A percentile compares a stretch with the other conserved stretches of the same genome.
phyloP scores from a whole-genome alignment of 371 early-diverging fungal genomes.

The Lichtheimia corymbifera region DNA sequence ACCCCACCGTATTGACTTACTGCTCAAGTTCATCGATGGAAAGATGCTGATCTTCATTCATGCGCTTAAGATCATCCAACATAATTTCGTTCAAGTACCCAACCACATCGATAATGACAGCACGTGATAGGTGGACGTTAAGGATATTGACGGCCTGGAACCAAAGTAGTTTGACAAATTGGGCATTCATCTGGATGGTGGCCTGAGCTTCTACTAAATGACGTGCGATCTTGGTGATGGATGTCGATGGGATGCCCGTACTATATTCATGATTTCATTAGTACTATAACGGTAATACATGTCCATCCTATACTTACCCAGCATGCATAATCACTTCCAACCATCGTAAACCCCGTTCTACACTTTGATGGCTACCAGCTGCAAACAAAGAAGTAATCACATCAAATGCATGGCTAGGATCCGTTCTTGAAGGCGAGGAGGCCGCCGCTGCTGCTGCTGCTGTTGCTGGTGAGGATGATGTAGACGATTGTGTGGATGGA shows the following conservation, averaged over 20 bases:
- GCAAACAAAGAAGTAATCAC: conserved; percentile 35
- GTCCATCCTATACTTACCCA: conserved; percentile 30
- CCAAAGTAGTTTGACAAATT: conserved; percentile 50
- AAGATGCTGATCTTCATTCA: conserved; percentile 24
- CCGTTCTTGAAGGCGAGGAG: not conserved
- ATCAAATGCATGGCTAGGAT: conserved; percentile 32
- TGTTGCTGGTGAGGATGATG: not conserved
- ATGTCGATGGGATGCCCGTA: conserved; percentile 40
- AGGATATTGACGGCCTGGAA: conserved; percentile 44
- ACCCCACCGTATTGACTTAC: conserved; percentile 25
- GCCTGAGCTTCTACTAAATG: conserved; percentile 28
- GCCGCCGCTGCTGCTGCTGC: not conserved
- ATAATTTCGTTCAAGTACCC: conserved; percentile 41
- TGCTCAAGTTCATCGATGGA: conserved; percentile 23
- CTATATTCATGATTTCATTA: conserved; percentile 14
- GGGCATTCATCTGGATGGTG: conserved; percentile 28
- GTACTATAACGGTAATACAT: not conserved
- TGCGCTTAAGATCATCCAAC: conserved; percentile 20
- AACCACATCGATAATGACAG: conserved; percentile 41
- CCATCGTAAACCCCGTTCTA: conserved; percentile 50
- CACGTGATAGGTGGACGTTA: conserved; percentile 27
- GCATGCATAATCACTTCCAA: conserved; percentile 40
- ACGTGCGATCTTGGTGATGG: conserved; percentile 39
- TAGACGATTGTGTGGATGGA: not conserved
- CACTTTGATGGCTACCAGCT: conserved; percentile 21